Base-by-base conservation (phyloP, 1,284 basidiomycete genomes). In the Malassezia slooffiae region DNA sequence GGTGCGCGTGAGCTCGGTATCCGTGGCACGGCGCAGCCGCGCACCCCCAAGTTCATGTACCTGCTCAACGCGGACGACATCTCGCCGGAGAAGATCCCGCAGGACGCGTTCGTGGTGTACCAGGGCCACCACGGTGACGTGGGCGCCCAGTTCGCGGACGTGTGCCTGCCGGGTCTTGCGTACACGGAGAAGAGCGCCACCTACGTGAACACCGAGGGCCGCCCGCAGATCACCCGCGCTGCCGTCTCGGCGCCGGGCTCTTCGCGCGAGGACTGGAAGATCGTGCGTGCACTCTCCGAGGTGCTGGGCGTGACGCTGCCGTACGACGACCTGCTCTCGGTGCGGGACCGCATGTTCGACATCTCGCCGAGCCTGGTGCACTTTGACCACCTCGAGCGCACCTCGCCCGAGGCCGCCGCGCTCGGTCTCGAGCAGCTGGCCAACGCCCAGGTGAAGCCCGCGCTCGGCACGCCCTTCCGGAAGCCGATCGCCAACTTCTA, bases 71-170 rank as follows among this genome's bases (percentile, higher is more conserved):
- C 91, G 5, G 93, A 97, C 65, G 90, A 96, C 69, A 74, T 97
- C 46, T 79, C 89, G 64, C 83, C 88, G 33, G 79, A 81, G 47
- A 79, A 81, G n/a, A 93, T 99, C 54, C 90, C 93, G 23, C 75
- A 80, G 52, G 80, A 90, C 62, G 89, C 91, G 1, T 97, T 97
- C 66, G 91, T 97, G 34, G 91, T 97, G 12, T 99, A 97, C 74
- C 93, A 97, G 71, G 93, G 93, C 34, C 91, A 96, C 72, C 91
- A 97, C 70, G 93, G 93, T 70, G 93, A 99, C 70, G 76, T 88
- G 32, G 91, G 93, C 38, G 93, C 93, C 3, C 86, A 90, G 66
- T 82, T 90, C 39, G 93, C 93, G 15, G 91, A 97, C 70, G 89
- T 97, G 47, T 87, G 85, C 70, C 74, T 97, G 31, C 93, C 93